Percentiles rank a stretch among this genome's conserved stretches.
Evolutionary conservation across 257 asterid genomes (phyloP).

Genomic region (Rehmannia glutinosa): DNA sequence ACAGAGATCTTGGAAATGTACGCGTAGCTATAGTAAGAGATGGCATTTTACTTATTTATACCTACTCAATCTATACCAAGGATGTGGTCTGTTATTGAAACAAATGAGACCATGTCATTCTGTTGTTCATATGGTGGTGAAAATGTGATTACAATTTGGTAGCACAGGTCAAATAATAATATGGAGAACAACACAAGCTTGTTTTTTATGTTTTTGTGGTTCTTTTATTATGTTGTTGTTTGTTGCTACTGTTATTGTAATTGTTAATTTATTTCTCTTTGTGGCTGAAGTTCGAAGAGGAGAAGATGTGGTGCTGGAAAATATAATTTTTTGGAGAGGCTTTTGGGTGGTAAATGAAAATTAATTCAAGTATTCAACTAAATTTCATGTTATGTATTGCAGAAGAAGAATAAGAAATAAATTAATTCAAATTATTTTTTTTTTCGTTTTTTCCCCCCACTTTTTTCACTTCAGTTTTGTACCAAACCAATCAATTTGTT

Average conservation of each 20-base stretch:
- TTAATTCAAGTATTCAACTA: too few relatives aligned
- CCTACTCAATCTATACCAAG: not conserved
- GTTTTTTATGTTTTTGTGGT: not conserved
- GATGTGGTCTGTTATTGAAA: not conserved
- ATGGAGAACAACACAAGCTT: not conserved
- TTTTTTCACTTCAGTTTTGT: too few relatives aligned
- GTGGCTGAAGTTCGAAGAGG: constrained; percentile 70
- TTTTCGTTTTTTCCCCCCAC: too few relatives aligned
- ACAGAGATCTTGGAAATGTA: not conserved
- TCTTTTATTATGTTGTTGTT: not conserved
- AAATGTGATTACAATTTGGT: not conserved
- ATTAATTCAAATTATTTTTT: too few relatives aligned
- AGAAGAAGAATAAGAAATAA: too few relatives aligned
- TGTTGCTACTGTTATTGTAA: not conserved
- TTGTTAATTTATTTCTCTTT: not conserved
- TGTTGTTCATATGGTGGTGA: not conserved
- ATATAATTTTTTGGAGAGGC: constrained; percentile 77
- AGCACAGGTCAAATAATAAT: not conserved
- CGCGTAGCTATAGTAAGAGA: too few relatives aligned
- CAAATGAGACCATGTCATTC: not conserved
- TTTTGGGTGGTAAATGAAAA: too few relatives aligned
- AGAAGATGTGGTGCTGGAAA: constrained; percentile 47
- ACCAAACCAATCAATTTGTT: too few relatives aligned
- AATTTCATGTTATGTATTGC: too few relatives aligned
- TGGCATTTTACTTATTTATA: not conserved